These are phyloP conservation scores for Penicillium soppii DNA, from an alignment of 495 filamentous ascomycete species.

Conservation along the genomic window DNA sequence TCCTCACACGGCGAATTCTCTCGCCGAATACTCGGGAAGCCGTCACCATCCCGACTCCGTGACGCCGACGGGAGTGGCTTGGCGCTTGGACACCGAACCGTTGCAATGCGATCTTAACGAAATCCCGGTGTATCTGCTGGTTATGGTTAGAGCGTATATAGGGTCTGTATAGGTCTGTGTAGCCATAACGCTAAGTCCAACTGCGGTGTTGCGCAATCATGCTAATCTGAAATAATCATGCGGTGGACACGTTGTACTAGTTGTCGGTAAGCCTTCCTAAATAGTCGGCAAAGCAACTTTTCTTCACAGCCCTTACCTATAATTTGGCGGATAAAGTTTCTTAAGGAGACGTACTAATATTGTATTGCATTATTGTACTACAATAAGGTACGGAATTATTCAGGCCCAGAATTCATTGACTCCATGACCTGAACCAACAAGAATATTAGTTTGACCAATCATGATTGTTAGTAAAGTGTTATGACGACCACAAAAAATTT, in stretches of 20 bases:
- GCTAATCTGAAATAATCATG: background rate
- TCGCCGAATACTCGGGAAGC: conserved; percentile 10
- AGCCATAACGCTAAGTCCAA: too few species aligned
- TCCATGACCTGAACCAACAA: background rate
- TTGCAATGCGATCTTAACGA: conserved; percentile 2
- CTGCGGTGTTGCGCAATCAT: conserved; percentile 3
- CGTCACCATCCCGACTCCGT: conserved; percentile 22
- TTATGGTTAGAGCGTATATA: background rate
- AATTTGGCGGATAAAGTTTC: too few species aligned
- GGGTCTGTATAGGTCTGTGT: too few species aligned
- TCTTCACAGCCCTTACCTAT: too few species aligned
- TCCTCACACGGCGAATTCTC: background rate
- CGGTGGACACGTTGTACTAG: background rate
- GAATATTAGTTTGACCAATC: background rate
- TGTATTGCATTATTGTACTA: too few species aligned
- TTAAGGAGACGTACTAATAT: too few species aligned
- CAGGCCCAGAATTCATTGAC: too few species aligned
- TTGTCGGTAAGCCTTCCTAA: background rate
- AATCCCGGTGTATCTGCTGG: background rate
- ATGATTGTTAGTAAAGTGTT: background rate
- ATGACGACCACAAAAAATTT: background rate
- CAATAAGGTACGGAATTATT: too few species aligned
- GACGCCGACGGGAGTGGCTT: background rate
- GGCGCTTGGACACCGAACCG: background rate
- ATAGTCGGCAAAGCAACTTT: background rate